phyloP scores from a whole-genome alignment of 345 rosid species.

The Turnera subulata region DNA sequence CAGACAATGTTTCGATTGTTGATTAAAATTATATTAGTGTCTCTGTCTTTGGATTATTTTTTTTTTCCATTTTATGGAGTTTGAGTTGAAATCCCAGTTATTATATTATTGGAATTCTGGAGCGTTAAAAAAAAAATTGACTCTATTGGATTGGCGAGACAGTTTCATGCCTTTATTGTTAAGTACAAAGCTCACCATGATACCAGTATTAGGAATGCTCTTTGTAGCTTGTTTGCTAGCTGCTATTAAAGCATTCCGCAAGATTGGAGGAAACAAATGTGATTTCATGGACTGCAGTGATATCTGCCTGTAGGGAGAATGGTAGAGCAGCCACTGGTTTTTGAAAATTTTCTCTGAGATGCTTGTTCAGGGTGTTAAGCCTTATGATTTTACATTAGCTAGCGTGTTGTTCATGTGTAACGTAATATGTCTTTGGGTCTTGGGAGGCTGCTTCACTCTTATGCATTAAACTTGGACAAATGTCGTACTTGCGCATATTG shows the following conservation, averaged over 20 bases:
- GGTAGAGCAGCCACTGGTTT: slow-evolving; percentile 34
- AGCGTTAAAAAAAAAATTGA: too few relatives aligned
- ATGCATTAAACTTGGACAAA: slow-evolving; percentile 37
- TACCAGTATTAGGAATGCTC: slow-evolving; percentile 54
- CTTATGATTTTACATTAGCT: slow-evolving; percentile 53
- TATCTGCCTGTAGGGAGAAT: slow-evolving; percentile 44
- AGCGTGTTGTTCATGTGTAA: slow-evolving; percentile 46
- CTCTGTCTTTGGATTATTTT: too few relatives aligned
- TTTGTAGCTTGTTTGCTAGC: slow-evolving; percentile 43
- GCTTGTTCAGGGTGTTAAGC: slow-evolving; percentile 36
- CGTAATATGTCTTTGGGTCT: slow-evolving; percentile 23
- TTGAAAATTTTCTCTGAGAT: slow-evolving; percentile 39
- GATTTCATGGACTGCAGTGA: slow-evolving; percentile 53
- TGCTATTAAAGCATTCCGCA: slow-evolving; percentile 36
- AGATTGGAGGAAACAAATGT: slow-evolving; percentile 42
- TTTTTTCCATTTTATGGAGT: too few relatives aligned
- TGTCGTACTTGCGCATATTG: slow-evolving; percentile 25
- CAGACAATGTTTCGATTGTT: too few relatives aligned
- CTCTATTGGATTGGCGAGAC: slow-evolving; percentile 40
- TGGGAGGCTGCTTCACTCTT: slow-evolving; percentile 47
- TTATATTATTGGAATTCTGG: too few relatives aligned
- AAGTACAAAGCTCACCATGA: slow-evolving; percentile 41
- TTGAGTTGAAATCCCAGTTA: too few relatives aligned
- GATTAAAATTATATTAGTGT: too few relatives aligned
- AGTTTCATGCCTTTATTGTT: slow-evolving; percentile 46